Evolutionary conservation across 495 filamentous ascomycete species (phyloP).

Genomic region (Tuber melanosporum): DNA sequence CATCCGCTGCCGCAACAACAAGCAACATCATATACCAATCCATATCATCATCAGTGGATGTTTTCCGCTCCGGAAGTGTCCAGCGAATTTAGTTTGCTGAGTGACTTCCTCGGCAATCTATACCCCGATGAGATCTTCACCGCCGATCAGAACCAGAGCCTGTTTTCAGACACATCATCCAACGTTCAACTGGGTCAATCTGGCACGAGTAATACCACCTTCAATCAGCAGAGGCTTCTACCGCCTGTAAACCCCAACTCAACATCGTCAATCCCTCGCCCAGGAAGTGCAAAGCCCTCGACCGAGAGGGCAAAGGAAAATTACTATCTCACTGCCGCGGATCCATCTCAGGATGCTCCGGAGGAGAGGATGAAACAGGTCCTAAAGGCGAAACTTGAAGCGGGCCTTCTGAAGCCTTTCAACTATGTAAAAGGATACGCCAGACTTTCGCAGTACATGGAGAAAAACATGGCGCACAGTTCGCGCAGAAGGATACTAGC

Average conservation of each 20-base stretch:
- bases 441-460: constrained; percentile 80
- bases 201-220: constrained; percentile 26
- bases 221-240: constrained; percentile 29
- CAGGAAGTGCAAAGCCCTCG: constrained; percentile 52
- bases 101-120: constrained; percentile 86
- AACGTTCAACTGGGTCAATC: constrained; percentile 23
- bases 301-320: constrained; percentile 78
- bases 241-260: constrained; percentile 15
- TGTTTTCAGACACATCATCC: constrained; percentile 24
- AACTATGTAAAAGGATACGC: constrained; percentile 97
- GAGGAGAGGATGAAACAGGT: constrained; percentile 94
- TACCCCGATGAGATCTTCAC: constrained; percentile 37
- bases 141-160: constrained; percentile 22
- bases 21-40: constrained; percentile 39
- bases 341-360: constrained; percentile 85
- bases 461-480: constrained; percentile 66
- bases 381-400: constrained; percentile 89
- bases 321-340: constrained; percentile 94
- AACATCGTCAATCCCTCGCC: constrained; percentile 53
- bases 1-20: constrained; percentile 42
- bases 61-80: constrained; percentile 89
- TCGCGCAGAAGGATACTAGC: constrained; percentile 83
- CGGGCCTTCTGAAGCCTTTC: constrained; percentile 88
- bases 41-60: constrained; percentile 87
- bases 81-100: constrained; percentile 91